phyloP scores from a whole-genome alignment of 139 green algal species.

The Edaphochlamys debaryana region DNA sequence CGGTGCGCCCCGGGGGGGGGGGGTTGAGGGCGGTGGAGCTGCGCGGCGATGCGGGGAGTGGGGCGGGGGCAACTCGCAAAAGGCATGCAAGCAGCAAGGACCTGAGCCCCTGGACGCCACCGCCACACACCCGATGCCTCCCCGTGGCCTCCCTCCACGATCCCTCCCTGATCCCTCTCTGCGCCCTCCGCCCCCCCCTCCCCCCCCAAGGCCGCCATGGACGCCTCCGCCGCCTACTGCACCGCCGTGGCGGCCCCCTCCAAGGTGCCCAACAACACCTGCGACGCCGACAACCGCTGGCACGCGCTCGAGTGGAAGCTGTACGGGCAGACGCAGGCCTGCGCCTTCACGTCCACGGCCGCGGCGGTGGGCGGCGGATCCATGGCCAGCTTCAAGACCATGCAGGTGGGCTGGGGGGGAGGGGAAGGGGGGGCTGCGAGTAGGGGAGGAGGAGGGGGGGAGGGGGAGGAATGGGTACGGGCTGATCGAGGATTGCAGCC shows the following conservation, averaged over 20 bases:
- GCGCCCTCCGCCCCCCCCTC: no score
- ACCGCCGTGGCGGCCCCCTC: no score
- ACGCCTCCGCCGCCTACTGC: conserved; percentile 16
- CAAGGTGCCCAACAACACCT: not conserved
- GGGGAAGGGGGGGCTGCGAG: no score
- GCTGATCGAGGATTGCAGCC: no score
- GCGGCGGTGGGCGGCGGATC: no score
- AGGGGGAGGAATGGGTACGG: no score
- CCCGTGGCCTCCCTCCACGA: no score
- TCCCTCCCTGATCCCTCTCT: no score
- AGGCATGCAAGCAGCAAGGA: no score
- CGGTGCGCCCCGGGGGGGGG: not conserved
- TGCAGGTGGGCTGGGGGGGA: conserved; percentile 44
- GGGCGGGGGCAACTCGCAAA: not conserved
- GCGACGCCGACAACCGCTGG: conserved; percentile 48
- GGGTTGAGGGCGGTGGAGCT: not conserved
- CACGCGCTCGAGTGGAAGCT: conserved; percentile 52
- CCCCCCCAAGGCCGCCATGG: not conserved
- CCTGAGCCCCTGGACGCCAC: no score
- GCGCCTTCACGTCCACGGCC: conserved; percentile 1
- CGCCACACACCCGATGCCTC: no score
- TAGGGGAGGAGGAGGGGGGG: no score
- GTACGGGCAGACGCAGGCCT: conserved; percentile 44
- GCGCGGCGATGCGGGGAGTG: not conserved
- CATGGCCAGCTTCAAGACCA: conserved; percentile 24